Percentiles rank a stretch among this genome's conserved stretches.
Conservation (phyloP, 2,329 filamentous ascomycete genomes). For the Aureobasidium subglaciale region DNA sequence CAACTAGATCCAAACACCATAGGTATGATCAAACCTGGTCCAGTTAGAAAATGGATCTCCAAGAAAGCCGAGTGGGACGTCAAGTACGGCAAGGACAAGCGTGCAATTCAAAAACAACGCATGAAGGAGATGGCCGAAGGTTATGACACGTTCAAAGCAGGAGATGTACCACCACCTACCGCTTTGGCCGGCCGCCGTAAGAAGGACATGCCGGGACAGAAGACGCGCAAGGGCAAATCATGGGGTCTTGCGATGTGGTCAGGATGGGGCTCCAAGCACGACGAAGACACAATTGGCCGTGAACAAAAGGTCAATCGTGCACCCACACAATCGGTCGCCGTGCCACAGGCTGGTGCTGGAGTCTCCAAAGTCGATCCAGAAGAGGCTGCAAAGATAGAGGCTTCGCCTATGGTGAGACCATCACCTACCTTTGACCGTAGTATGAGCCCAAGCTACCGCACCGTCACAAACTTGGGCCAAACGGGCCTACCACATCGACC, state of each 20-base stretch:
- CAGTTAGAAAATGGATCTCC: constrained; percentile 75
- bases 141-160: constrained; percentile 61
- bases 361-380: neutral
- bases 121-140: constrained; percentile 66
- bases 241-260: constrained; percentile 78
- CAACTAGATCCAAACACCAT: constrained; percentile 58
- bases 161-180: constrained; percentile 74
- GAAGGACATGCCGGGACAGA: constrained; percentile 43
- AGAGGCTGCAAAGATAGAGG: neutral
- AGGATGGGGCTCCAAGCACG: constrained; percentile 82
- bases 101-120: constrained; percentile 64
- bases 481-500: neutral
- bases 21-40: constrained; percentile 71
- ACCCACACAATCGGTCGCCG: neutral
- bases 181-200: constrained; percentile 67
- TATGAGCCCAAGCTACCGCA: constrained; percentile 5
- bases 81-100: constrained; percentile 62
- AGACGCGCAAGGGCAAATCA: constrained; percentile 39
- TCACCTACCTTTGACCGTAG: constrained; percentile 4
- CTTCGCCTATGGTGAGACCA: neutral
- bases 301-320: constrained; percentile 45
- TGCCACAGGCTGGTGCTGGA: neutral
- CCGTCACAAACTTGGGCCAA: constrained; percentile 4
- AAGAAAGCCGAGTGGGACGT: constrained; percentile 67
- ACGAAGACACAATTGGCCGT: constrained; percentile 63